Conservation (phyloP, 331 rosid genomes). For the Malus hybrid region DNA sequence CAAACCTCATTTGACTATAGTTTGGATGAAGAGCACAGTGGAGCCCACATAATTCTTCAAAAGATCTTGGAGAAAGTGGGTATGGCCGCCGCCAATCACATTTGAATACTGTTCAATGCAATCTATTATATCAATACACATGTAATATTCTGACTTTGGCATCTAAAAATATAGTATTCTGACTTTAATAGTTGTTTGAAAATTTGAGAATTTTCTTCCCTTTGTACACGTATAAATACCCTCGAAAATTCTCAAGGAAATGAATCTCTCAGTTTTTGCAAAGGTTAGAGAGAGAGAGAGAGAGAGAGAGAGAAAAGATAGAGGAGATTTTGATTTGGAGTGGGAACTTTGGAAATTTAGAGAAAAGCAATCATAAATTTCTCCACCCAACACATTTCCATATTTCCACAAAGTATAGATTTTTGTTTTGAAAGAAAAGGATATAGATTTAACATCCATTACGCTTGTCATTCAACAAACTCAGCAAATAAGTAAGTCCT, state of each 20-base stretch:
- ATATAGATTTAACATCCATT: neutral
- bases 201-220: neutral
- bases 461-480: neutral
- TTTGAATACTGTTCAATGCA: neutral
- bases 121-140: neutral
- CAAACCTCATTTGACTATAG: neutral
- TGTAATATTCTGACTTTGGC: too few relatives aligned
- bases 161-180: neutral
- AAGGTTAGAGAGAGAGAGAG: neutral
- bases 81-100: neutral
- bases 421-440: too few relatives aligned
- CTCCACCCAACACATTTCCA: neutral
- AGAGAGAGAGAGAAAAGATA: neutral
- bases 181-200: neutral
- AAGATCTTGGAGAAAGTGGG: neutral
- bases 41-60: neutral
- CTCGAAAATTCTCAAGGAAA: neutral
- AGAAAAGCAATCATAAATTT: too few relatives aligned
- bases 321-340: neutral
- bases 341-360: too few relatives aligned
- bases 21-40: neutral
- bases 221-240: constrained; percentile 1
- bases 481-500: neutral
- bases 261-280: neutral
- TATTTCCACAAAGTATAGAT: neutral